Evolutionary conservation across 148 eudicot genomes (phyloP).

Genomic region (Spergularia marina): DNA sequence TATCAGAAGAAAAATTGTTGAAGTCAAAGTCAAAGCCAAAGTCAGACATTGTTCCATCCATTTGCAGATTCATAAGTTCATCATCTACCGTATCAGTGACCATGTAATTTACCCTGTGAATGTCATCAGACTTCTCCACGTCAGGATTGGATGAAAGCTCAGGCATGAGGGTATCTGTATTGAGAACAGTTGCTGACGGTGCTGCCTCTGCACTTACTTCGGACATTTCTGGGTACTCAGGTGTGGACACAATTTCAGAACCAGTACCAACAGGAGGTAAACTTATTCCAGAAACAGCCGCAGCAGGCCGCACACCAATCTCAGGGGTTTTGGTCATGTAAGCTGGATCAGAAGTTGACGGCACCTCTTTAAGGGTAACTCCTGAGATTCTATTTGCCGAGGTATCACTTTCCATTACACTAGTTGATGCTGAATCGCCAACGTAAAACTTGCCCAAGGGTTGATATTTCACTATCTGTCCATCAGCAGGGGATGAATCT

Average conservation of each 20-base stretch:
- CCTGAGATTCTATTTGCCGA: constrained; percentile 32
- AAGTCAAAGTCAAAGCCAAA: constrained; percentile 27
- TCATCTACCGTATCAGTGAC: constrained; percentile 25
- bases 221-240: constrained; percentile 25
- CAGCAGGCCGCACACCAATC: constrained; percentile 22
- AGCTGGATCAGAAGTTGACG: constrained; percentile 34
- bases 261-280: constrained; percentile 29
- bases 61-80: constrained; percentile 36
- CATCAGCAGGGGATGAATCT: constrained; percentile 34
- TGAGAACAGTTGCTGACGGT: constrained; percentile 29
- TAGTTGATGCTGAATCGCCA: constrained; percentile 37
- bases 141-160: constrained; percentile 37
- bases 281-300: constrained; percentile 23
- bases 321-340: constrained; percentile 12
- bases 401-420: constrained; percentile 26
- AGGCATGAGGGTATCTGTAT: constrained; percentile 26
- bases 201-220: constrained; percentile 25
- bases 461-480: constrained; percentile 63
- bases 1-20: constrained; percentile 36
- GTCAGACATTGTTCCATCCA: constrained; percentile 30
- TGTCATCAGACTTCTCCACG: constrained; percentile 24
- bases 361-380: constrained; percentile 48
- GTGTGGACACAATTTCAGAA: constrained; percentile 29
- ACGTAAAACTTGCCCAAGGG: constrained; percentile 33
- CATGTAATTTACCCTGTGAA: constrained; percentile 28